Evolutionary conservation across 2,329 filamentous ascomycete species (phyloP).

Genomic region (Aspergillus tanneri): DNA sequence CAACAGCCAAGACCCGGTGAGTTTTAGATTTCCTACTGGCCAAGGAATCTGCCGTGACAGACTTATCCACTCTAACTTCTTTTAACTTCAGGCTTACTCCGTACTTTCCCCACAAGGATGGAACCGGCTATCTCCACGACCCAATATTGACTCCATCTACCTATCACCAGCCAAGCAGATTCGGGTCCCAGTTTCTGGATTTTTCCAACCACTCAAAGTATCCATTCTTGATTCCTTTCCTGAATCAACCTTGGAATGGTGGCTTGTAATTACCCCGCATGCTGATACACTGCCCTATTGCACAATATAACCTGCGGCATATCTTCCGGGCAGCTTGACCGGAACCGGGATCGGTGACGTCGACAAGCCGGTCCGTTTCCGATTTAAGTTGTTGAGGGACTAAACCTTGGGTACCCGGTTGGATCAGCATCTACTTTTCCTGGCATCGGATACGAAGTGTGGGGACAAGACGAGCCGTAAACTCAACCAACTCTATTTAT

Average conservation of each 20-base stretch:
- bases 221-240: not conserved
- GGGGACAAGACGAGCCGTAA: constrained; percentile 1
- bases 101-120: not conserved
- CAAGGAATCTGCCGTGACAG: no score
- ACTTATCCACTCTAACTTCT: no score
- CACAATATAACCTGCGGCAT: no score
- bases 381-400: no score
- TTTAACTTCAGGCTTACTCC: no score
- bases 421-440: constrained; percentile 14
- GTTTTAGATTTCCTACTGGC: no score
- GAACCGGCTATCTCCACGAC: not conserved
- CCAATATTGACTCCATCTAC: not conserved
- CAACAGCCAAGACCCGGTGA: no score
- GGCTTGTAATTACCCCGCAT: not conserved
- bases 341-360: no score
- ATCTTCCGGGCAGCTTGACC: no score
- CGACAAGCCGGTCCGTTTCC: not conserved
- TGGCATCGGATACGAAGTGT: constrained; percentile 13
- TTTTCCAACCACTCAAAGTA: not conserved
- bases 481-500: no score
- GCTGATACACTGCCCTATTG: no score
- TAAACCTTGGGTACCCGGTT: no score
- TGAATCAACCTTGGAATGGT: not conserved
- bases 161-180: not conserved
- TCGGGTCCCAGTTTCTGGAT: not conserved